phyloP scores from a whole-genome alignment of 2,329 filamentous ascomycete species.

The Didymella pinodella region DNA sequence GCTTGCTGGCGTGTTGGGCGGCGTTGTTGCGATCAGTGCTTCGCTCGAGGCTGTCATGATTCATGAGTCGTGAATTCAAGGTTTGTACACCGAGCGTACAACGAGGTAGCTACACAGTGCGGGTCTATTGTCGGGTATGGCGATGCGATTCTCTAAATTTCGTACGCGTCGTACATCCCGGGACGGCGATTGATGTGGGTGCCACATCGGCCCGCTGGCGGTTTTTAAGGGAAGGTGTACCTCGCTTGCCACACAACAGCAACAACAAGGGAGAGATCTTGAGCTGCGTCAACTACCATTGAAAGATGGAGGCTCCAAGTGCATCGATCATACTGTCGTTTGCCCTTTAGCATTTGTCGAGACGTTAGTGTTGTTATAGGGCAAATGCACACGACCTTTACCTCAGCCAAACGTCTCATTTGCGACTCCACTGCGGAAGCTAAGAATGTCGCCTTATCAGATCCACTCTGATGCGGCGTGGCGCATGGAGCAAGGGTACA shows the following conservation, averaged over 20 bases:
- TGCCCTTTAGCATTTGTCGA: no score
- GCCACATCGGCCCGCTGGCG: conserved; percentile 2
- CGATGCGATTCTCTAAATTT: neutral
- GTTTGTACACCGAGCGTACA: conserved; percentile 2
- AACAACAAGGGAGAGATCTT: neutral
- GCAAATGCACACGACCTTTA: neutral
- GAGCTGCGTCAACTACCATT: neutral
- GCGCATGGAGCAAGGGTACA: neutral
- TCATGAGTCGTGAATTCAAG: neutral
- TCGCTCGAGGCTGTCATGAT: neutral
- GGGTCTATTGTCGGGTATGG: neutral
- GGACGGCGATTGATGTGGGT: neutral
- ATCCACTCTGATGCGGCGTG: conserved; percentile 4
- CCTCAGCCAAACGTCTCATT: neutral
- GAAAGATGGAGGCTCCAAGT: no score
- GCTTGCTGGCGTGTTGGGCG: neutral
- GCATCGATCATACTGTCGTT: no score
- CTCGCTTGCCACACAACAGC: neutral
- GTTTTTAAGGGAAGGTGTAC: neutral
- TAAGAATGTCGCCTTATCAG: neutral
- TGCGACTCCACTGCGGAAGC: conserved; percentile 10
- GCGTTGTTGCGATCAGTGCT: neutral
- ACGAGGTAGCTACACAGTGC: neutral
- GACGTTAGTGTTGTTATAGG: neutral
- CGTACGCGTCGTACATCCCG: conserved; percentile 19